phyloP scores from a whole-genome alignment of 2,329 filamentous ascomycete genomes.

The Hypoxylon sp. region DNA sequence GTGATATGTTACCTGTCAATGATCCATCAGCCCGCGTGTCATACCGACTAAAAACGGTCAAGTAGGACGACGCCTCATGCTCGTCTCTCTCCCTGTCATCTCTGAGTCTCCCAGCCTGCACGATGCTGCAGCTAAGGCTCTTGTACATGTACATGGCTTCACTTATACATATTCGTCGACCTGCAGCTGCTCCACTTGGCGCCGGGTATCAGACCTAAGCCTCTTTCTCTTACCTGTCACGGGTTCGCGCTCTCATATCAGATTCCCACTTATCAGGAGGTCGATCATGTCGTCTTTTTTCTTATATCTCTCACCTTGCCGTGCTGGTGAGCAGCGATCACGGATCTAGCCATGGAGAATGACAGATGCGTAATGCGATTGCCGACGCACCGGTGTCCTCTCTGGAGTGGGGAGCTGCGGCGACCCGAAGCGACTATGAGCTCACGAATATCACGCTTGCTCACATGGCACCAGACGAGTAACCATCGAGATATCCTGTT shows the following conservation, averaged over 20 bases:
- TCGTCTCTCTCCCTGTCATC: constrained; percentile 38
- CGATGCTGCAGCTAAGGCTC: constrained; percentile 46
- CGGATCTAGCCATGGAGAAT: constrained; percentile 45
- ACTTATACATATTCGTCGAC: constrained; percentile 45
- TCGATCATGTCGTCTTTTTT: constrained; percentile 33
- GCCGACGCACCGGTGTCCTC: constrained; percentile 35
- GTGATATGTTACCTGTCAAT: constrained; percentile 36
- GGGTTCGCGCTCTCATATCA: constrained; percentile 27
- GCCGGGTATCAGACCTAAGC: constrained; percentile 23
- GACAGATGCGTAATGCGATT: constrained; percentile 43
- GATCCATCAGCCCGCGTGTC: constrained; percentile 20
- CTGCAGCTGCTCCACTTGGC: constrained; percentile 41
- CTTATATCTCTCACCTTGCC: constrained; percentile 20
- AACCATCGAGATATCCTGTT: constrained; percentile 26
- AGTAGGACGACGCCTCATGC: constrained; percentile 41
- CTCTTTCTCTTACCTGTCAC: constrained; percentile 32
- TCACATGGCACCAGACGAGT: constrained; percentile 33
- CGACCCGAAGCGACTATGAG: constrained; percentile 33
- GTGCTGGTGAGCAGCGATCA: constrained; percentile 34
- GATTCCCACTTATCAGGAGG: constrained; percentile 38
- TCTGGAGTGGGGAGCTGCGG: constrained; percentile 33
- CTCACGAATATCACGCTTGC: constrained; percentile 37
- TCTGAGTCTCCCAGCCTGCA: too few relatives aligned
- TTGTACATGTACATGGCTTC: constrained; percentile 33
- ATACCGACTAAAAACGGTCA: constrained; percentile 41